A percentile compares a stretch with the other conserved stretches of the same genome.
Conservation (phyloP, 2,329 filamentous ascomycete species). For the Aureobasidium sp. region DNA sequence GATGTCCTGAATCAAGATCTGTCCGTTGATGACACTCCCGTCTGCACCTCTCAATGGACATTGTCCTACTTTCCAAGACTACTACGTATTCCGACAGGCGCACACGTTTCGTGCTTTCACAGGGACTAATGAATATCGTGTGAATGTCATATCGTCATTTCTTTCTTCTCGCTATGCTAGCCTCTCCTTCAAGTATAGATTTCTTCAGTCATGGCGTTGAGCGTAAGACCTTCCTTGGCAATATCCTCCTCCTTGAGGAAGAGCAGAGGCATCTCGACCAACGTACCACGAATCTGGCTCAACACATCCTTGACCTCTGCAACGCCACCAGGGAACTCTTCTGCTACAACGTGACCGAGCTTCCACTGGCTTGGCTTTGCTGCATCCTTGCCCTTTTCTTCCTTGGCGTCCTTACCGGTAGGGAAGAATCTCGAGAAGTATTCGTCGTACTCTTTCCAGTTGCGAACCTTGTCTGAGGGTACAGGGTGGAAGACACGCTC, state of each 20-base stretch:
- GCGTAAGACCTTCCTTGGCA: conserved; percentile 66
- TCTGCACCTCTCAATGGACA: too few relatives aligned
- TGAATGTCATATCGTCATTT: neutral
- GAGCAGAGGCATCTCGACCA: conserved; percentile 79
- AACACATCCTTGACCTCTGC: conserved; percentile 58
- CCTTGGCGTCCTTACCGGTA: conserved; percentile 34
- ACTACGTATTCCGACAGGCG: too few relatives aligned
- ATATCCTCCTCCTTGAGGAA: conserved; percentile 83
- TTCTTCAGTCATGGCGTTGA: conserved; percentile 27
- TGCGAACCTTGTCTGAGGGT: conserved; percentile 58
- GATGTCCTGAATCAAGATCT: too few relatives aligned
- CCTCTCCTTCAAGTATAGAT: neutral
- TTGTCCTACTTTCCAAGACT: too few relatives aligned
- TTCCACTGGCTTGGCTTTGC: conserved; percentile 50
- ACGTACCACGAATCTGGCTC: conserved; percentile 51
- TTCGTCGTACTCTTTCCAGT: conserved; percentile 63
- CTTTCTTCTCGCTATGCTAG: neutral
- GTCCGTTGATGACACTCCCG: too few relatives aligned
- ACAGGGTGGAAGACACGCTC: conserved; percentile 73
- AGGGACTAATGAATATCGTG: neutral
- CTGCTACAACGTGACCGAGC: conserved; percentile 74
- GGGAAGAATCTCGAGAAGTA: conserved; percentile 62
- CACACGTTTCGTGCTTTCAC: too few relatives aligned
- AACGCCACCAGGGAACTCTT: conserved; percentile 38
- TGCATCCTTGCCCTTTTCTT: conserved; percentile 28